Base-by-base conservation (phyloP, 2,329 filamentous ascomycete species). In the Xylaria sp. region DNA sequence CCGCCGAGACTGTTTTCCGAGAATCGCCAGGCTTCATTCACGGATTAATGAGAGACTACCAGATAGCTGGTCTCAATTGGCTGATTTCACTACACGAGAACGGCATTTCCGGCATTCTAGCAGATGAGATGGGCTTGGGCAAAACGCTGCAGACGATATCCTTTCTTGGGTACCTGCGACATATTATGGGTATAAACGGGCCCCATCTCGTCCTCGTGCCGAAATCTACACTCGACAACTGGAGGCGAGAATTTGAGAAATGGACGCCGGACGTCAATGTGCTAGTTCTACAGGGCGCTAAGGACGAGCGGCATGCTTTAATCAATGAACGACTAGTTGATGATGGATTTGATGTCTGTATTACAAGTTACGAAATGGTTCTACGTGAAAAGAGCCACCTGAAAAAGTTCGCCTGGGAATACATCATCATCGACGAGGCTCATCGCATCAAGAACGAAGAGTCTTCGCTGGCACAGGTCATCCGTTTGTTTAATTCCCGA, bases 381-480 rank as follows among this genome's bases (percentile, higher is more conserved):
- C 85, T 99, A 12, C 90, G 96, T 66, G 96, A 99, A 79, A 98
- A 99, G 83, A 86, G 92, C 0, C 93, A 97, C 74, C 81, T 99
- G 73, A 97, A 96, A 83, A 98, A 98, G 80, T 97, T 99, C 79
- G 94, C 96, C 0, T 99, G 96, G 96, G 95, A 99, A 80, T 99
- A 99, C 81, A 99, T 99, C 80, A 97, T 99, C 74, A 97, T 99
- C 72, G 96, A 99, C 76, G 96, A 99, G 82, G 89, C 96, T 1
- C 96, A 99, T 81, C 93, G 96, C 69, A 99, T 99, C 87, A 99
- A 99, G 85, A 99, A 99, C 81, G 96, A 99, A 79, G 94, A 98
- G 80, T 99, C 96, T 0, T 98, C 96, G 0, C 86, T 99, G 2
- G 94, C 96, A 2, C 95, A 98, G 77, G 97, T 98, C 73, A 97